Evolutionary conservation across 768 basidiomycete species (phyloP).

Genomic region (Pulveroboletus sp.): DNA sequence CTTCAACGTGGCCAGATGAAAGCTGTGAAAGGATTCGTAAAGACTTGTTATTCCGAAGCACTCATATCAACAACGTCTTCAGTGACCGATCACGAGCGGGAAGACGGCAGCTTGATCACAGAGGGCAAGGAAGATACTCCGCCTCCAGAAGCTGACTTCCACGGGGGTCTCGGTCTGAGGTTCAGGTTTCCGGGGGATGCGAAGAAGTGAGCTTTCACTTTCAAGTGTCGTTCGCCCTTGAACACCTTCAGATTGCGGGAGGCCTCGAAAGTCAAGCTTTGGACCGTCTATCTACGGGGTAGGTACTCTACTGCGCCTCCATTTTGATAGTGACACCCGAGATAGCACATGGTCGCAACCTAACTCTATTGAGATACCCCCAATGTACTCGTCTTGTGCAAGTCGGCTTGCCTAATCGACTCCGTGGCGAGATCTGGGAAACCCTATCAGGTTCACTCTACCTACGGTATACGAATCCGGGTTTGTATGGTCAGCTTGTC

Average conservation of each 20-base stretch:
- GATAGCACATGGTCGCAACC: constrained; percentile 84
- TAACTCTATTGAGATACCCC: constrained; percentile 94
- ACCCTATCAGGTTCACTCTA: constrained; percentile 91
- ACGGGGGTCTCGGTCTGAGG: constrained; percentile 72
- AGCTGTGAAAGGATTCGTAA: constrained; percentile 80
- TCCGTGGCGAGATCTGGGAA: constrained; percentile 98
- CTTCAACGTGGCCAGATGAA: constrained; percentile 93
- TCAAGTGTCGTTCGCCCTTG: constrained; percentile 5
- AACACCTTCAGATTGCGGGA: constrained; percentile 62
- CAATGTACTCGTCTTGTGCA: constrained; percentile 96
- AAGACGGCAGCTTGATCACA: constrained; percentile 59
- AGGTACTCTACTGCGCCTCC: constrained; percentile 17
- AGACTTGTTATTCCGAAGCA: constrained; percentile 93
- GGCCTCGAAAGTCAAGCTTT: constrained; percentile 92
- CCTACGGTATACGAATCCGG: constrained; percentile 83
- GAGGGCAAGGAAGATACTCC: constrained; percentile 48
- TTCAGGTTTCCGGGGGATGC: constrained; percentile 93
- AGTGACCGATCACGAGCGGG: constrained; percentile 60
- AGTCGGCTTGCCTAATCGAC: constrained; percentile 90
- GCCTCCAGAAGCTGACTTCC: constrained; percentile 52
- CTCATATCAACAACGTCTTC: constrained; percentile 57
- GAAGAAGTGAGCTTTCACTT: constrained; percentile 59
- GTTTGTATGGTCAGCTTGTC: constrained; percentile 71
- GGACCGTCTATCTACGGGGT: constrained; percentile 86
- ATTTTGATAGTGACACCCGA: constrained; percentile 8